These are phyloP conservation scores for Pestalotiopsis sp. DNA, from an alignment of 2,329 filamentous ascomycete genomes.

Conservation along the genomic window DNA sequence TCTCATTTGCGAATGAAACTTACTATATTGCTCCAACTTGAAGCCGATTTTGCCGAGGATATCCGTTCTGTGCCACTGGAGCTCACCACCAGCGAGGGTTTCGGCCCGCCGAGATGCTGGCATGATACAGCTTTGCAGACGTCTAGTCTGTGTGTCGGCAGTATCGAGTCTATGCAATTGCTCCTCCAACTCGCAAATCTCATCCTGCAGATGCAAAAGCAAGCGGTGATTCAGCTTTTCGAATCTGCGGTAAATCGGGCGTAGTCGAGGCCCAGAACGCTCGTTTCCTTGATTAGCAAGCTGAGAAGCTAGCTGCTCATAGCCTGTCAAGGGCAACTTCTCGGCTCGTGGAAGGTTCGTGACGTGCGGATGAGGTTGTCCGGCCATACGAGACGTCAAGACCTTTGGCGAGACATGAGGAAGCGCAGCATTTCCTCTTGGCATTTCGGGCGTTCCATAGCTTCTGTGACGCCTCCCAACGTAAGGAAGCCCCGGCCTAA, in stretches of 20 bases:
- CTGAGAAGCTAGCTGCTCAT: conserved; percentile 63
- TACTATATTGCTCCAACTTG: conserved; percentile 72
- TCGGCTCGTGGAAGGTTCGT: conserved; percentile 43
- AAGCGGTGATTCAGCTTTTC: conserved; percentile 81
- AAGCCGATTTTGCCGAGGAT: conserved; percentile 65
- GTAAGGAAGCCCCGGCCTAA: conserved; percentile 14
- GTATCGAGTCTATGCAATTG: conserved; percentile 72
- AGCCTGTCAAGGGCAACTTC: conserved; percentile 55
- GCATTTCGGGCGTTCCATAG: conserved; percentile 47
- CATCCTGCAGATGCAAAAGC: conserved; percentile 82
- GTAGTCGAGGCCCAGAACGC: conserved; percentile 23
- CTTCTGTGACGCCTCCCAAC: conserved; percentile 27
- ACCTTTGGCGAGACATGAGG: conserved; percentile 38
- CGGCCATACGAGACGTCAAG: conserved; percentile 34
- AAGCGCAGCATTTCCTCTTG: conserved; percentile 39
- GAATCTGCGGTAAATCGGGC: conserved; percentile 81
- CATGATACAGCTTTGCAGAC: conserved; percentile 44
- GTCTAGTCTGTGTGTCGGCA: conserved; percentile 51
- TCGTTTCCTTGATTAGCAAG: conserved; percentile 41
- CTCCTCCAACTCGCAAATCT: conserved; percentile 79
- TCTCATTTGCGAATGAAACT: conserved; percentile 26
- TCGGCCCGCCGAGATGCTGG: conserved; percentile 66
- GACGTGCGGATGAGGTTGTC: conserved; percentile 27
- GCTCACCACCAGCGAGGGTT: conserved; percentile 53
- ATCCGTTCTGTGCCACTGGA: conserved; percentile 63